Evolutionary conservation across 177 flowering plant species (phyloP), one percentile per base, ranked within the genome.

Genomic region (Telopea speciosissima): DNA sequence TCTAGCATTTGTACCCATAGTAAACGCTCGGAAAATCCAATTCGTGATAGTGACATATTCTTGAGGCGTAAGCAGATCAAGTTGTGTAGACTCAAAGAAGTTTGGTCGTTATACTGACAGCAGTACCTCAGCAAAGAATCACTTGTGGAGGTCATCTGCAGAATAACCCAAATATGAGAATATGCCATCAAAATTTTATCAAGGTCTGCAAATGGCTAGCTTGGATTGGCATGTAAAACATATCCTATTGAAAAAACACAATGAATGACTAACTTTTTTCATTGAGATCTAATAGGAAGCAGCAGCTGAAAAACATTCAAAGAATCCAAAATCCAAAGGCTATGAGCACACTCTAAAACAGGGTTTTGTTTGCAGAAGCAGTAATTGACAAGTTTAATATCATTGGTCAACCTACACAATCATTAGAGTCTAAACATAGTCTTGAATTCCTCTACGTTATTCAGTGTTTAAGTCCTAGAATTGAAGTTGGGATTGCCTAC

Each of bases 1-100:
- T 94, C 99, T 71, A 94, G 84, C 89, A 89, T 86, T 75, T 87
- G 89, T 52, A 94, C 89, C 97, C 97, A 92, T 72, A 92, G 70
- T 70, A 92, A 77, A 58, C 77, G 82, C 75, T 90, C 89, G 70
- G 85, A 40, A 67, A 82, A 85, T n/a, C 95, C 97, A 65, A 92
- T 52, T 44, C 89, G 84, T 67, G 99, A 79, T 69, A 92, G 33
- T 42, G 97, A 90, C 52, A 89, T 77, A 62, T 83, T 82, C 77
- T 82, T 87, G 11, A 94, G 80, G 17, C 87, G 84, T 64, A 92
- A 64, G 70, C 90, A 92, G 21, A 81, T 26, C 67, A 42, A 68
- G 45, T 62, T 59, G 49, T 45, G 49, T 23, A 58, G 66, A 26
- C 24, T 63, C 52, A 78, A 65, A 60, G 74, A 68, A 22, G 78